These are phyloP conservation scores for Puccinia polysora DNA, from an alignment of 1,284 basidiomycete genomes.

Conservation along the genomic window DNA sequence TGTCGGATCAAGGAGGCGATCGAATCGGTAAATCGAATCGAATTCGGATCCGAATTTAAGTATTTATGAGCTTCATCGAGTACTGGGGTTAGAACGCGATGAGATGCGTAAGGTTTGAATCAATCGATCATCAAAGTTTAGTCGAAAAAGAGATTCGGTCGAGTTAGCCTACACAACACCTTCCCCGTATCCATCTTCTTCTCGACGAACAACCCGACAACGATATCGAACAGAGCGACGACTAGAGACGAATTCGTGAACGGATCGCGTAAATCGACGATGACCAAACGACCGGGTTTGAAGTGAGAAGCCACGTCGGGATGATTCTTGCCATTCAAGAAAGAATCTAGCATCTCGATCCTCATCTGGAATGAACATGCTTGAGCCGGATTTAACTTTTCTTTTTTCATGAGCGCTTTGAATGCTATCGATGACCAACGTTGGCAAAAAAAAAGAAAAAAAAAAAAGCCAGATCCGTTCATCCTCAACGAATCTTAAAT, in stretches of 20 bases:
- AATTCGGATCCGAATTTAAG: conserved; percentile 1
- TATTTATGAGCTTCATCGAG: conserved; percentile 44
- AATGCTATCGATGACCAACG: conserved; percentile 11
- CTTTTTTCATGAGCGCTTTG: conserved; percentile 13
- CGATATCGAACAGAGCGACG: conserved; percentile 32
- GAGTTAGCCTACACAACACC: conserved; percentile 6
- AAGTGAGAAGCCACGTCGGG: conserved; percentile 9
- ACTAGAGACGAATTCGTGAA: conserved; percentile 27
- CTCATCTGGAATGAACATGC: conserved; percentile 17
- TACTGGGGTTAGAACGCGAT: no score
- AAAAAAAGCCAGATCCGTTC: no score
- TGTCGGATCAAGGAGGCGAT: conserved; percentile 37
- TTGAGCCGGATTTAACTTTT: conserved; percentile 29
- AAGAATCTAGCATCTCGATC: conserved; percentile 37
- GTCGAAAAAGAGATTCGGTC: background rate
- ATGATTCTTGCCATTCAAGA: background rate
- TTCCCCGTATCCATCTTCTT: conserved; percentile 22
- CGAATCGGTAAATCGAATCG: conserved; percentile 19
- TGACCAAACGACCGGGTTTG: conserved; percentile 29
- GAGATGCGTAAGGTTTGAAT: background rate
- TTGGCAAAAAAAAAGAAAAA: background rate
- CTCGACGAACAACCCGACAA: conserved; percentile 30
- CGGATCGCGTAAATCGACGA: conserved; percentile 43
- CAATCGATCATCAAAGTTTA: no score
- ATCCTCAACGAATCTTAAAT: no score